A percentile compares a stretch with the other conserved stretches of the same genome.
These are phyloP conservation scores for Populus hybrid DNA, from an alignment of 441 rosid species.

Conservation along the genomic window DNA sequence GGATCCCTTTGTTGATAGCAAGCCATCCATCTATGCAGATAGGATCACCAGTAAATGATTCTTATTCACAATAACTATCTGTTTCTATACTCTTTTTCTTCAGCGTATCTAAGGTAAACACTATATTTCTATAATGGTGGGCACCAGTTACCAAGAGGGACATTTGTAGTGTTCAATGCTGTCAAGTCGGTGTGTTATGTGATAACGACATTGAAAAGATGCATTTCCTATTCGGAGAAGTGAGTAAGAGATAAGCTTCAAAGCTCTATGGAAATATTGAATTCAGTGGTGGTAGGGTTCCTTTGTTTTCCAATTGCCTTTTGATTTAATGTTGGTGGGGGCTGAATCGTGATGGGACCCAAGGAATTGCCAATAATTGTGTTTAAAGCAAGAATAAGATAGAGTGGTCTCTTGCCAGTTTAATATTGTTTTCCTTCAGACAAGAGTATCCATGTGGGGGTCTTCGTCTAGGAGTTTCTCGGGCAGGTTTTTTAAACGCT, in stretches of 20 bases:
- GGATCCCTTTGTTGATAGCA: background rate
- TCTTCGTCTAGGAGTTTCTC: constrained; percentile 33
- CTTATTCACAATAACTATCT: background rate
- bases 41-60: background rate
- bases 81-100: background rate
- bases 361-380: constrained; percentile 40
- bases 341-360: constrained; percentile 20
- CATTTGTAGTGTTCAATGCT: background rate
- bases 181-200: constrained; percentile 21
- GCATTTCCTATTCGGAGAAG: constrained; percentile 10
- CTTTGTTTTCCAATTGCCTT: background rate
- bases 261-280: constrained; percentile 20
- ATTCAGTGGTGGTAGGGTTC: constrained; percentile 37
- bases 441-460: constrained; percentile 36
- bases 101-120: background rate
- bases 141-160: background rate
- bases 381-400: constrained; percentile 25
- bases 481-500: constrained; percentile 15
- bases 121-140: background rate
- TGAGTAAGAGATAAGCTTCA: constrained; percentile 34
- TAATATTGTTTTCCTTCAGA: constrained; percentile 23
- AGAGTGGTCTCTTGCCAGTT: constrained; percentile 28
- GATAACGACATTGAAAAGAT: constrained; percentile 9
- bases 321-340: constrained; percentile 25
- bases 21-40: background rate